Base-by-base conservation (phyloP, 768 basidiomycete species). In the Mycena alexandri region DNA sequence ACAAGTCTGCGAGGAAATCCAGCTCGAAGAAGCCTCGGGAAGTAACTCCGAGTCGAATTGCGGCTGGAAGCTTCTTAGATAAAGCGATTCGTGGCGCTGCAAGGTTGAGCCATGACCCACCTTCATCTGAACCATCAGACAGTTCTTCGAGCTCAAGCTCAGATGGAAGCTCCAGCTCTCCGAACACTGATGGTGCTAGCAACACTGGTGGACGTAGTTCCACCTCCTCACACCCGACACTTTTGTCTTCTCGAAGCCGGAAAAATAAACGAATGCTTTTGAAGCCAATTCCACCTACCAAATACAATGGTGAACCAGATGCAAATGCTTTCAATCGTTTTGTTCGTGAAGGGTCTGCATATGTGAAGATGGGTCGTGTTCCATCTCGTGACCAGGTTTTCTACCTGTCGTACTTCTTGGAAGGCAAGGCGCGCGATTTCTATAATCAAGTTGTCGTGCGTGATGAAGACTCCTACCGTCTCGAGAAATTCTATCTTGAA, bases 341-440 rank as follows among this genome's bases (percentile, higher is more conserved):
- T 44, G 65, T 80, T 21, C 74, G 70, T 1, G 70, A 77, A 36
- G 69, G 67, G 0, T 72, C 66, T 24, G 61, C 69, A 10, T 78
- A 74, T 50, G 67, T 79, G 0, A 53, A 62, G 5, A 71, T 77
- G 46, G 75, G 72, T 5, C 25, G 56, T 1, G 72, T 76, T 0
- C 53, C 52, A 0, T 17, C 5, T 2, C 34, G 55, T 4, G 60
- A 72, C 2, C 65, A 54, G 5, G 75, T 76, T 0, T 73, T 73
- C 29, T 60, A 75, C 0, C 25, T 79, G 2, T 71, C 74, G 0
- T 61, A 74, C n/a, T n/a, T n/a, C n/a, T n/a, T n/a, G n/a, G n/a
- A n/a, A n/a, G n/a, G n/a, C n/a, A n/a, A n/a, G n/a, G 81, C 80
- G 0, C 75, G 76, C 50, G 68, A 78, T 19, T 81, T 79, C 41